Conservation (phyloP, 2,329 filamentous ascomycete genomes). For the Fusarium sp. region DNA sequence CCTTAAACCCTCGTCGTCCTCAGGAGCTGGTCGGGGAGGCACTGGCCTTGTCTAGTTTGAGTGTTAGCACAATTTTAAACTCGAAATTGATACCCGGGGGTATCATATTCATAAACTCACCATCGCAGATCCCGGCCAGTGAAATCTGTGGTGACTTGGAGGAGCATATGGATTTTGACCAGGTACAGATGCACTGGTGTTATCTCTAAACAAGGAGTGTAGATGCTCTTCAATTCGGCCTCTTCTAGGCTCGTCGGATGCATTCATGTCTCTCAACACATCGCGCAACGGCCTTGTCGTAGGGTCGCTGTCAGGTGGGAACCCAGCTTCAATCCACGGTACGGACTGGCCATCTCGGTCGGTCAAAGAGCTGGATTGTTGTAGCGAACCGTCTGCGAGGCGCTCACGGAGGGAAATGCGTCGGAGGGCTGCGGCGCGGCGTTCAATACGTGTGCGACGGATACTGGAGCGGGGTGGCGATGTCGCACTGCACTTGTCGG, state of each 20-base stretch:
- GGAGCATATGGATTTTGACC: neutral
- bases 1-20: conserved; percentile 1
- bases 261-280: conserved; percentile 44
- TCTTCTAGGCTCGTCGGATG: conserved; percentile 39
- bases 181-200: conserved; percentile 8
- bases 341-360: conserved; percentile 29
- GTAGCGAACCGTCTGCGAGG: conserved; percentile 20
- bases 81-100: neutral
- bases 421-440: conserved; percentile 46
- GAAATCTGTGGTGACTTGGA: conserved; percentile 1
- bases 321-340: conserved; percentile 40
- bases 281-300: conserved; percentile 41
- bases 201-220: conserved; percentile 39
- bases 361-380: conserved; percentile 3
- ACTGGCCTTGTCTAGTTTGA: conserved; percentile 18
- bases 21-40: neutral
- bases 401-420: conserved; percentile 46
- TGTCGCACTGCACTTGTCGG: conserved; percentile 45
- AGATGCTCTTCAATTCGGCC: conserved; percentile 47
- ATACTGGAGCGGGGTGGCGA: conserved; percentile 55
- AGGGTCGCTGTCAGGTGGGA: conserved; percentile 25
- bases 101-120: conserved; percentile 33
- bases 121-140: conserved; percentile 15
- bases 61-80: conserved; percentile 5
- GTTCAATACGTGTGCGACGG: conserved; percentile 52